phyloP scores from a whole-genome alignment of 345 rosid species.

The Syzygium aromaticum region DNA sequence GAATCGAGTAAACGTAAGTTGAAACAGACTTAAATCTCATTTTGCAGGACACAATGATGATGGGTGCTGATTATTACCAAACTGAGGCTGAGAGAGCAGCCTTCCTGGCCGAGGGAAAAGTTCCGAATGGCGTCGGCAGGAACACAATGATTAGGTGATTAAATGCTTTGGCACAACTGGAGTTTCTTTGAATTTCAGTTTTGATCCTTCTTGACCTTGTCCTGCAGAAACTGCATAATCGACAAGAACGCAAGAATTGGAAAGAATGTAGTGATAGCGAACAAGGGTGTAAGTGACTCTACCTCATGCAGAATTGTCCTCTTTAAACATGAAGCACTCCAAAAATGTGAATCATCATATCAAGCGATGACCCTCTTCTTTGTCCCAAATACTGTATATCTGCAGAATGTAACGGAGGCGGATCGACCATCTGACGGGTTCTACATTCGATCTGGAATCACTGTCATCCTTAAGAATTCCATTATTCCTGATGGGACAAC shows the following conservation, averaged over 20 bases:
- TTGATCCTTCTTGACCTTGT: not conserved
- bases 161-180: not conserved
- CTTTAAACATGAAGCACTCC: not conserved
- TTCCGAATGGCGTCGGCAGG: conserved; percentile 70
- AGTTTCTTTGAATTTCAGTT: not conserved
- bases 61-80: conserved; percentile 83
- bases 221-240: conserved; percentile 69
- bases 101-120: conserved; percentile 44
- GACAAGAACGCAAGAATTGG: conserved; percentile 81
- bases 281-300: conserved; percentile 58
- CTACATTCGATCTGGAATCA: conserved; percentile 80
- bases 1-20: not conserved
- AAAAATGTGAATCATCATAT: not conserved
- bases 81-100: conserved; percentile 63
- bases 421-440: conserved; percentile 74
- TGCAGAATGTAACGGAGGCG: conserved; percentile 72
- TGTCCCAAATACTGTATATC: not conserved
- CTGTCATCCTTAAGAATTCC: conserved; percentile 52
- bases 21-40: not conserved
- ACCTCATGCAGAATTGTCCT: not conserved
- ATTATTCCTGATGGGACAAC: conserved; percentile 54
- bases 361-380: not conserved
- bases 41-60: conserved; percentile 73
- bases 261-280: conserved; percentile 57
- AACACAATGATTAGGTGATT: conserved; percentile 56